Evolutionary conservation across 495 filamentous ascomycete genomes (phyloP), one percentile per base, ranked within the genome.

Genomic region (Hypoxylon rickii): DNA sequence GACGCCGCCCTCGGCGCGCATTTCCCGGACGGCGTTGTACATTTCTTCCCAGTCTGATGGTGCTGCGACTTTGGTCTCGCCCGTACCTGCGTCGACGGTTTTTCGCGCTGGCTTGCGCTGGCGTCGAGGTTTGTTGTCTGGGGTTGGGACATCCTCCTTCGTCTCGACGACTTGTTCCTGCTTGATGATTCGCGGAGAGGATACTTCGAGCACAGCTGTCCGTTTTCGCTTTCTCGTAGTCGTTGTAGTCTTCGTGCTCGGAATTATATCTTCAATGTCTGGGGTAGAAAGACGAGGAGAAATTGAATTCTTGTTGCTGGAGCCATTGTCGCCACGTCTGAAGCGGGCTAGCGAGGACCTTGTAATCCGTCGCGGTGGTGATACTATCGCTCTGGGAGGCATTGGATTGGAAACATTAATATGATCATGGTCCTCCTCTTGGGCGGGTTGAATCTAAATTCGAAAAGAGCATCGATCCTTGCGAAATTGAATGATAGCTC

Each of bases 31-130:
- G 0, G 83, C 76, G 31, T 79, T 71, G 71, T 97, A 98, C 43
- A 96, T 85, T 19, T 85, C 80, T 47, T 91, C 86, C 94, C 94
- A 98, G 65, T 90, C 82, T 0, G 84, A 79, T 0, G 94, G 95
- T 2, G 94, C 82, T 39, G 82, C 39, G 33, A 88, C 71, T 20
- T 72, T 78, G 2, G 79, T 57, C 17, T 72, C 74, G 19, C 84
- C 87, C 3, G 75, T 76, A 43, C 79, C 68, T 6, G 80, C 73
- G 44, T 76, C 76, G 62, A 83, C 80, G 37, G 82, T 76, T 55
- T 79, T 85, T 37, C 87, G 82, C 1, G 88, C 86, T 5, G 89
- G 88, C 44, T 83, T 78, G 10, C 86, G 81, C 7, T 75, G 77
- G 3, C 78, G 63, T 52, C 4, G 71, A 66, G 10, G 58, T 21